phyloP scores from a whole-genome alignment of 2,329 filamentous ascomycete species.

The Colletotrichum sp. region DNA sequence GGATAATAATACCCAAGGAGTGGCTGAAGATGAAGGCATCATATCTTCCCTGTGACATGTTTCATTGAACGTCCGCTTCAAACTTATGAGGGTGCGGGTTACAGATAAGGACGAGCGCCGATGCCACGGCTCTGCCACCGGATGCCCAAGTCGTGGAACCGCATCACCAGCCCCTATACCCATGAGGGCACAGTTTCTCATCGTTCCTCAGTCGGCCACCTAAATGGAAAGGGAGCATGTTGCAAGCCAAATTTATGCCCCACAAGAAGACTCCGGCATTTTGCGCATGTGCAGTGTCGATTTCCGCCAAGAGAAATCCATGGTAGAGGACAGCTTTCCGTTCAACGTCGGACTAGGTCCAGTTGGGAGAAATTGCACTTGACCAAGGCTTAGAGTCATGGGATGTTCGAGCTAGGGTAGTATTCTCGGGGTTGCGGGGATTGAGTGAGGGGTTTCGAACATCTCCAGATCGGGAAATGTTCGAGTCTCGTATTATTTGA shows the following conservation, averaged over 20 bases:
- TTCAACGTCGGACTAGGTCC: neutral
- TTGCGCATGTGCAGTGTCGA: neutral
- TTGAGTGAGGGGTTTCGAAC: neutral
- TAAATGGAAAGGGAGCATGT: neutral
- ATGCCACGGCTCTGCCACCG: neutral
- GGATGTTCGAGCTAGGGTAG: neutral
- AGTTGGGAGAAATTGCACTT: neutral
- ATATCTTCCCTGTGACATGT: neutral
- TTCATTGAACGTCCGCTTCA: neutral
- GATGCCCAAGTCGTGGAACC: neutral
- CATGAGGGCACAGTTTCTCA: neutral
- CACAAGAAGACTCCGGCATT: neutral
- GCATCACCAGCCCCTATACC: neutral
- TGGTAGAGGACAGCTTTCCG: neutral
- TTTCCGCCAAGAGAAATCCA: neutral
- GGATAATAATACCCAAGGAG: slow-evolving; percentile 13
- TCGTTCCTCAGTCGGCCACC: neutral
- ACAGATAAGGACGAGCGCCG: neutral
- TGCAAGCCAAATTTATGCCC: neutral
- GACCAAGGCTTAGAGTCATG: neutral
- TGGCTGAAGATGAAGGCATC: neutral
- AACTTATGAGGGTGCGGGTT: neutral
- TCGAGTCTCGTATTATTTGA: neutral
- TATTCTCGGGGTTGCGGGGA: neutral
- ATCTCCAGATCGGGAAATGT: neutral